Base-by-base conservation (phyloP, 1,139 yeast species). In the Pichia sp. region DNA sequence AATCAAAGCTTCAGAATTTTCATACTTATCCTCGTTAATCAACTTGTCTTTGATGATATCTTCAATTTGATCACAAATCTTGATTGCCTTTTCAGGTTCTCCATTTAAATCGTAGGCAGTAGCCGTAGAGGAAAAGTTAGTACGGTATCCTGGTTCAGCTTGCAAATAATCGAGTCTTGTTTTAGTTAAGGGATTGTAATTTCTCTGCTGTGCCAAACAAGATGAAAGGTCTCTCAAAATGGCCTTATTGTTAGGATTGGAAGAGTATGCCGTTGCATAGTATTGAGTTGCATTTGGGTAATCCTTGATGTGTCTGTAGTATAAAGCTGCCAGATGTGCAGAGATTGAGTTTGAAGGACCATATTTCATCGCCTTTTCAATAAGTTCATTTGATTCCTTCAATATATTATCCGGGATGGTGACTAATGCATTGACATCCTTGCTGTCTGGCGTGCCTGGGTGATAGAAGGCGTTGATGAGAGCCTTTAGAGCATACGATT, bases 81-180 rank as follows among this genome's bases (percentile, higher is more conserved):
- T 70, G 41, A 80, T 77, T 4, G 96, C 93, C 13, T 72, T 74
- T 23, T 63, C 64, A 52, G 67, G 72, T 52, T 88, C 86, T 20
- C 73, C 71, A 52, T 72, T 74, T 53, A 88, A 66, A 56, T 84
- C 86, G 52, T 83, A 86, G 0, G 96, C 95, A 27, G 85, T 69
- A 0, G 96, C 96, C 38, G 84, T 67, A 0, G 83, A 81, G 3
- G 95, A 83, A 96, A 97, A 93, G 53, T 86, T 82, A 47, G 93
- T 91, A 47, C 96, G 73, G 55, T 75, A 81, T 0, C 94, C 95
- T 11, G 95, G 81, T 49, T 76, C 83, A 29, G 73, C 72, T 49
- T 82, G 85, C 58, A 93, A 68, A 52, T 77, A 77, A 32, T 69
- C 69, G 44, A 74, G 76, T 51, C 97, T 72, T 3, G 91, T 71